These are phyloP conservation scores for Corylus avellana DNA, from an alignment of 306 rosid genomes.

Conservation along the genomic window DNA sequence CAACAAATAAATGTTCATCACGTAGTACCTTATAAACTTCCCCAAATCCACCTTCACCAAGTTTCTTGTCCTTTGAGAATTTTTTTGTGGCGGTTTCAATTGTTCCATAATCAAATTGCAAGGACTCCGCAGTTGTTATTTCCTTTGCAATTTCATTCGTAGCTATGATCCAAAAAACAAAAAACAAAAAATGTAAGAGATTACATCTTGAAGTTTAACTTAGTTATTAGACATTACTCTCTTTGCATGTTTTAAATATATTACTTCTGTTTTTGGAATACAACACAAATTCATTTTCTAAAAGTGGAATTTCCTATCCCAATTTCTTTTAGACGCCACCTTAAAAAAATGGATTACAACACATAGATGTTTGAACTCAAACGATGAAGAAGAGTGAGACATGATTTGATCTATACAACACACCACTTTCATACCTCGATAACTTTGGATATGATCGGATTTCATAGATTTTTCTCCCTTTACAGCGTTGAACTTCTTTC, in stretches of 20 bases:
- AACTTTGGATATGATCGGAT: neutral
- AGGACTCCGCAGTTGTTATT: conserved; percentile 2
- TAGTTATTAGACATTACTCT: too few relatives aligned
- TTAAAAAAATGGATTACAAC: too few relatives aligned
- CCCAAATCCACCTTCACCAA: conserved; percentile 38
- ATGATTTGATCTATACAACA: too few relatives aligned
- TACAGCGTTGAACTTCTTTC: neutral
- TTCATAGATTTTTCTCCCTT: conserved; percentile 10
- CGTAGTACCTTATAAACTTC: conserved; percentile 26
- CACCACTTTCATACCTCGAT: neutral
- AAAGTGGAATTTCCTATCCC: too few relatives aligned
- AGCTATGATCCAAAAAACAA: neutral
- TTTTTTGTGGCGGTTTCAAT: conserved; percentile 29
- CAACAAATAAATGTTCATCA: neutral
- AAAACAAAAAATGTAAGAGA: neutral
- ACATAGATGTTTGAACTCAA: neutral
- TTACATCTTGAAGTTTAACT: too few relatives aligned
- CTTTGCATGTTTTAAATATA: too few relatives aligned
- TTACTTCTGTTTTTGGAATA: too few relatives aligned
- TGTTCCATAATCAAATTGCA: conserved; percentile 25
- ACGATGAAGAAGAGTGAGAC: too few relatives aligned
- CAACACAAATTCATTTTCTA: too few relatives aligned
- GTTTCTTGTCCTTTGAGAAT: conserved; percentile 23
- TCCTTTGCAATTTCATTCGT: conserved; percentile 10
- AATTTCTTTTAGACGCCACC: too few relatives aligned